These are phyloP conservation scores for Suillus weaverae DNA, from an alignment of 768 basidiomycete species.

Conservation along the genomic window DNA sequence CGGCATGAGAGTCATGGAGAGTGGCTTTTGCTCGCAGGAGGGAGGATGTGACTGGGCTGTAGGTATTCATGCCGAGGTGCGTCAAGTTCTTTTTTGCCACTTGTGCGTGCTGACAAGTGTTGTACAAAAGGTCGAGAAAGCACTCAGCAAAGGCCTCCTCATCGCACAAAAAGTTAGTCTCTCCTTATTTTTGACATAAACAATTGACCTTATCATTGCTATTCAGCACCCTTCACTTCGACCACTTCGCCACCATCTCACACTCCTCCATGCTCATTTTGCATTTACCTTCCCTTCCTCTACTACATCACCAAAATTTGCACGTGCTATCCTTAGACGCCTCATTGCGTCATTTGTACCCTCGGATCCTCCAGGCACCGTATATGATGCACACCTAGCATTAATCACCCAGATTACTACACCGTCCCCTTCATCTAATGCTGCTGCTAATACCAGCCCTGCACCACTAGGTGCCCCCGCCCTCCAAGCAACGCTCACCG, in stretches of 20 bases:
- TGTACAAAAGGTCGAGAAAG: neutral
- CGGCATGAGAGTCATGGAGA: slow-evolving; percentile 41
- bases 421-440: slow-evolving; percentile 12
- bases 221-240: slow-evolving; percentile 64
- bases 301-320: slow-evolving; percentile 42
- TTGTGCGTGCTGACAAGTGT: neutral
- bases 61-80: neutral
- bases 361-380: slow-evolving; percentile 50
- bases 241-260: slow-evolving; percentile 57
- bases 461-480: slow-evolving; percentile 16
- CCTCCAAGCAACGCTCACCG: slow-evolving; percentile 31
- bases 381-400: slow-evolving; percentile 57
- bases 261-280: slow-evolving; percentile 62
- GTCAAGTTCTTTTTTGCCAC: neutral
- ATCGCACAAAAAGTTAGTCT: slow-evolving; percentile 31
- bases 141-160: slow-evolving; percentile 2
- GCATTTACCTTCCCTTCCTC: slow-evolving; percentile 10
- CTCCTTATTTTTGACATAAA: neutral
- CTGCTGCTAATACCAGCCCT: neutral
- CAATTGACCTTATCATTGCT: slow-evolving; percentile 9
- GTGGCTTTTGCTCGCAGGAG: slow-evolving; percentile 1
- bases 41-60: neutral
- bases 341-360: slow-evolving; percentile 13
- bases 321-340: slow-evolving; percentile 42
- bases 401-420: slow-evolving; percentile 47